Base-by-base conservation (phyloP, 2,329 filamentous ascomycete genomes). In the Aspergillus uvarum region DNA sequence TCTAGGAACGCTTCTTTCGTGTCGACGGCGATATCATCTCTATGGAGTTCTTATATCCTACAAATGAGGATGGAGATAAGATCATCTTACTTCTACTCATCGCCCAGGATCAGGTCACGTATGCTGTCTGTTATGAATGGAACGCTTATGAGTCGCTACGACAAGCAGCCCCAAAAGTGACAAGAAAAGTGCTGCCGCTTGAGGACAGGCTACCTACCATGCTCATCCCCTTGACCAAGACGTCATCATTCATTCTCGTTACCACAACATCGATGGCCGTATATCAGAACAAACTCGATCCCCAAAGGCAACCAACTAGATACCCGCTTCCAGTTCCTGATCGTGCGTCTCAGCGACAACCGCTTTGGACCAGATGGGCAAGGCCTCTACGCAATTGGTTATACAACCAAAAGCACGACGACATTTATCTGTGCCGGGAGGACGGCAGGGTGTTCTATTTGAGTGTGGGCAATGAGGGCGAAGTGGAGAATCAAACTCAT, bases 291-390 rank as follows among this genome's bases (percentile, higher is more conserved):
- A 74, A 79, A 52, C 68, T 77, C 49, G 70, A 70, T 42, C 55
- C 68, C 22, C 59, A 67, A 11, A 62, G 49, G 47, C 58, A 63
- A n/a, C 68, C 70, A 1, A 73, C 56, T 29, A 66, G 67, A 47
- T 76, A 72, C 56, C 68, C 72, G 8, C 60, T 75, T 14, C 68
- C 70, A 53, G 59, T 68, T 16, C 67, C 67, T 35, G 67, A 72
- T 48, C 56, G 55, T 16, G 66, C 70, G 55, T 62, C 68, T 51
- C 61, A 65, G 49, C 59, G 67, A 53, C 64, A 68, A 44, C 89
- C 89, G 0, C 75, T 91, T 3, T 97, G 92, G 90, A 89, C 89
- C 3, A 86, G 89, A 24, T 99, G 94, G 93, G 87, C 91, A 29
- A 85, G 91, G 60, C 90, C 92, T 2, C 83, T 86, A 60, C 87